phyloP scores from a whole-genome alignment of 2,329 filamentous ascomycete genomes.

The Annulohypoxylon truncatum region DNA sequence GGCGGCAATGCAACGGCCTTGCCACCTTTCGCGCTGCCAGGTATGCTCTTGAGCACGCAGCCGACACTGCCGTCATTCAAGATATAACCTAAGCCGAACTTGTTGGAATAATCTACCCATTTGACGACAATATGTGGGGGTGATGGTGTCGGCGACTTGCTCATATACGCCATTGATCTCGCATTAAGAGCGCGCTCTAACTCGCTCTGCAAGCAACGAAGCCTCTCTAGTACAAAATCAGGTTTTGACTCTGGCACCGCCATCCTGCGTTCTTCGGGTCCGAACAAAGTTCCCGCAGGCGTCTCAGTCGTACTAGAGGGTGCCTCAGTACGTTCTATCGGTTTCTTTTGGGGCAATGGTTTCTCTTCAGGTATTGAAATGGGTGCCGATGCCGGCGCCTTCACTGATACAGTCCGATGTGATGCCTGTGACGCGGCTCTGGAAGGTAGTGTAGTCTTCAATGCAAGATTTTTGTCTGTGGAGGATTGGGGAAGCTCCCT shows the following conservation, averaged over 20 bases:
- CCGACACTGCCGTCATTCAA: conserved; percentile 84
- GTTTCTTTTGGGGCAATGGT: conserved; percentile 14
- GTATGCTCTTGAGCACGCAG: conserved; percentile 71
- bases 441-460: conserved; percentile 35
- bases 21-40: conserved; percentile 60
- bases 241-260: conserved; percentile 65
- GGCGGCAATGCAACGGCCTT: conserved; percentile 70
- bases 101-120: conserved; percentile 91
- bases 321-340: conserved; percentile 26
- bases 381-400: conserved; percentile 7
- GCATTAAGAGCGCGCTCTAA: conserved; percentile 72
- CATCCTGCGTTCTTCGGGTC: conserved; percentile 63
- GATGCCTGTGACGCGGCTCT: conserved; percentile 18
- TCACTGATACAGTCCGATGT: conserved; percentile 14
- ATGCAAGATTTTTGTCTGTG: conserved; percentile 41
- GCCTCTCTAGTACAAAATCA: conserved; percentile 66
- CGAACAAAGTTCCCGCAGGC: conserved; percentile 64
- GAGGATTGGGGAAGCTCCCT: conserved; percentile 46
- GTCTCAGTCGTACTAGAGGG: conserved; percentile 42
- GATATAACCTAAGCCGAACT: conserved; percentile 86
- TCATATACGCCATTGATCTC: conserved; percentile 70
- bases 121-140: conserved; percentile 76
- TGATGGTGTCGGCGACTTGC: conserved; percentile 64
- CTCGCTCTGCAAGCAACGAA: conserved; percentile 68
- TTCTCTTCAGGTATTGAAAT: conserved; percentile 18